phyloP scores from a whole-genome alignment of 2,329 filamentous ascomycete genomes.

The Fusarium liriodendri region DNA sequence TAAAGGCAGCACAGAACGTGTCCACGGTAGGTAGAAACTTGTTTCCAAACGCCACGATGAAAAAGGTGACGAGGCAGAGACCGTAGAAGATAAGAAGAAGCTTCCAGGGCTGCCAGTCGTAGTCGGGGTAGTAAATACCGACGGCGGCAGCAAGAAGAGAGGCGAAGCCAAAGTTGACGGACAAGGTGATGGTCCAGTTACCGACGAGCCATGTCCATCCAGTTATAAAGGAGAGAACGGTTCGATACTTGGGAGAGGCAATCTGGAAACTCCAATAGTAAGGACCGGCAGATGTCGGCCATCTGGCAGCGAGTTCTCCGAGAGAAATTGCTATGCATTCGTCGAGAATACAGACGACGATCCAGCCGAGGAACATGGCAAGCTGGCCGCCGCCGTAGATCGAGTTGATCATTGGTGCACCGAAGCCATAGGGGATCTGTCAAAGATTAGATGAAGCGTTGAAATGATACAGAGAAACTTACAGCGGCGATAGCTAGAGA shows the following conservation, averaged over 20 bases:
- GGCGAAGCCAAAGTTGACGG: conserved; percentile 76
- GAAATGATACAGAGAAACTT: not conserved
- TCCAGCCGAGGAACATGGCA: conserved; percentile 76
- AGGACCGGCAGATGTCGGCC: conserved; percentile 69
- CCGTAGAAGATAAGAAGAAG: conserved; percentile 79
- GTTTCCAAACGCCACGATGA: conserved; percentile 73
- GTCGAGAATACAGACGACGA: conserved; percentile 73
- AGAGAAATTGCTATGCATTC: conserved; percentile 77
- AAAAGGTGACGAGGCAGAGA: conserved; percentile 70
- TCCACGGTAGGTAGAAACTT: conserved; percentile 72
- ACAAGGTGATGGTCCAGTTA: conserved; percentile 77
- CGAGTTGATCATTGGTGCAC: conserved; percentile 37
- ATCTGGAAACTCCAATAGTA: conserved; percentile 81
- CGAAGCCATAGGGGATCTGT: conserved; percentile 43
- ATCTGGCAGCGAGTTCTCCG: conserved; percentile 77
- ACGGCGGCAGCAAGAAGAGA: conserved; percentile 76
- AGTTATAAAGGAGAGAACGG: conserved; percentile 75
- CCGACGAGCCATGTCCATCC: conserved; percentile 80
- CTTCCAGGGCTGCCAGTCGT: conserved; percentile 72
- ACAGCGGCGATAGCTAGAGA: conserved; percentile 45
- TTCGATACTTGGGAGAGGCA: conserved; percentile 68
- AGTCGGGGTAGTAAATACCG: conserved; percentile 69
- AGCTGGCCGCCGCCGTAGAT: conserved; percentile 41
- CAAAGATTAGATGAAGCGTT: not conserved
- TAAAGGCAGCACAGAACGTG: conserved; percentile 76